Base-by-base conservation (phyloP, 257 asterid species). In the Phtheirospermum japonicum region DNA sequence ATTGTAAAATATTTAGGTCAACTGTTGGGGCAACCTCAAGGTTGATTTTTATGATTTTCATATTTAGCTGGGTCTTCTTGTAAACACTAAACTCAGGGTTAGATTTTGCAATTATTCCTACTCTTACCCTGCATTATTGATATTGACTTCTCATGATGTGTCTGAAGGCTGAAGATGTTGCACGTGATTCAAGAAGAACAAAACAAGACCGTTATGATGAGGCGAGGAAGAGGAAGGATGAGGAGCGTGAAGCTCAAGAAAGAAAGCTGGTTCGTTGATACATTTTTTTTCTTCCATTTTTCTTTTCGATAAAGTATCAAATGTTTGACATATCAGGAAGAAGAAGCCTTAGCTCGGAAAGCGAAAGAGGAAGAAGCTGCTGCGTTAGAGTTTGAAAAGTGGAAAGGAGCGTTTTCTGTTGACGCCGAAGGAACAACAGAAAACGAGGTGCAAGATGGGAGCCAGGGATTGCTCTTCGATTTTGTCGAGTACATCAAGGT, bases 401-500 rank as follows among this genome's bases (percentile, higher is more conserved):
- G 99, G 99, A 93, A 87, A 75, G 95, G 87, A 64, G 99, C 75
- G 28, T 83, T 93, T 81, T 85, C 97, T 64, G 79, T 93, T 77
- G 99, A 89, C 79, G 99, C 90, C 54, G 97, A 93, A 79, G 97
- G 99, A 43, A 85, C 97, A 52, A 82, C 90, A 49, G 96, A 84
- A 82, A 85, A 82, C 59, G 99, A 83, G 66, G 71, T 84, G 37
- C 90, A 85, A 72, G 96, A 85, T 75, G 97, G 87, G 76, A 77
- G 76, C 76, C 88, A 81, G 75, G 99, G 87, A 59, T 68, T 89
- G 71, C 94, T 93, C 54, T 83, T 71, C 63, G 89, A 86, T 75
- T 93, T 93, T 69, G 96, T 93, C 62, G 97, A 89, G 73, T 89
- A 93, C 77, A 93, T 93, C 60, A 89, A 93, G 97, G 99, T 93